Evolutionary conservation across 2,329 filamentous ascomycete genomes (phyloP).

Genomic region (Pyricularia grisea): DNA sequence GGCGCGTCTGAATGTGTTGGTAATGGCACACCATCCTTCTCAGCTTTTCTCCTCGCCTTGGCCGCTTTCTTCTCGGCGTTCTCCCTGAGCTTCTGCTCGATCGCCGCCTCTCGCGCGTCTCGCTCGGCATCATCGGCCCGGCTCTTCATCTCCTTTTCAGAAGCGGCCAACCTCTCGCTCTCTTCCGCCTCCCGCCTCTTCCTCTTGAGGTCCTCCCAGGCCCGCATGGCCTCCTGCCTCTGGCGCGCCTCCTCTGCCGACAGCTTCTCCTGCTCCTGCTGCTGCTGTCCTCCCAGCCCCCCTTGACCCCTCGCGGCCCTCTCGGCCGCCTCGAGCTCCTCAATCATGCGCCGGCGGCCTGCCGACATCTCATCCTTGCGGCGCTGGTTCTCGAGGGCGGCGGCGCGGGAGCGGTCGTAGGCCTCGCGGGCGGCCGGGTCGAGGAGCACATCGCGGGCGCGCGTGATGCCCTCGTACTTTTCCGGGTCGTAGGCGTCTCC

Average conservation of each 20-base stretch:
- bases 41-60: constrained; percentile 12
- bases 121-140: constrained; percentile 31
- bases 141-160: background rate
- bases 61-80: constrained; percentile 32
- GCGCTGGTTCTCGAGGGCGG: constrained; percentile 57
- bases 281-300: constrained; percentile 28
- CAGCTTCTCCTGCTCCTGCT: constrained; percentile 3
- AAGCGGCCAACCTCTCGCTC: constrained; percentile 17
- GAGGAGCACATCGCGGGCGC: constrained; percentile 75
- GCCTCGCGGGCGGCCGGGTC: constrained; percentile 60
- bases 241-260: constrained; percentile 17
- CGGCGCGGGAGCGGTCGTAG: constrained; percentile 70
- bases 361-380: constrained; percentile 67
- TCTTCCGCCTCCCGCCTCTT: constrained; percentile 31
- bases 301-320: constrained; percentile 33
- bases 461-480: constrained; percentile 77
- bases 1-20: background rate
- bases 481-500: constrained; percentile 63
- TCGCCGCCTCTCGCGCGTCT: constrained; percentile 30
- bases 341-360: constrained; percentile 66
- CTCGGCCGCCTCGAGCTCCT: constrained; percentile 77
- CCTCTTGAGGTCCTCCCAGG: constrained; percentile 30
- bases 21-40: background rate
- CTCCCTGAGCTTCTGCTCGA: constrained; percentile 33
- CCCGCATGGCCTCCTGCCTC: constrained; percentile 22